Conservation (phyloP, 768 basidiomycete genomes). For the Leccinum subtestaceum region DNA sequence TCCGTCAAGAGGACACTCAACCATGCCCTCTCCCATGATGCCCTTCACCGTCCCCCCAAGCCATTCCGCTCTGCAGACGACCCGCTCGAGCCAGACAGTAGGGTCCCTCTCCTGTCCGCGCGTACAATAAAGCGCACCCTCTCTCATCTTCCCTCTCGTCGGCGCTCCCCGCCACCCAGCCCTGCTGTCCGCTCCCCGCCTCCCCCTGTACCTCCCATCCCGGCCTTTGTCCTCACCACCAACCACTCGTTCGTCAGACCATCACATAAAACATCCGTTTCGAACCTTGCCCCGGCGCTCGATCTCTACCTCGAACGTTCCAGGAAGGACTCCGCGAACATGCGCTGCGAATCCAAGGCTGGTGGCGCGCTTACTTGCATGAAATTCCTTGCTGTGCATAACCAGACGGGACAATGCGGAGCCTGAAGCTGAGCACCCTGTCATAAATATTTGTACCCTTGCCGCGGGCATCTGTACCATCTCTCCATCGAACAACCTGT, state of each 20-base stretch:
- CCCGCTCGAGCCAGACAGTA: neutral
- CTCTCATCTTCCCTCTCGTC: slow-evolving; percentile 34
- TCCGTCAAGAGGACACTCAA: neutral
- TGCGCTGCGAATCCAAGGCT: slow-evolving; percentile 14
- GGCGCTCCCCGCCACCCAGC: slow-evolving; percentile 52
- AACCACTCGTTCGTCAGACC: slow-evolving; percentile 31
- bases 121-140: slow-evolving; percentile 34
- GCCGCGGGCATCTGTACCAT: slow-evolving; percentile 9
- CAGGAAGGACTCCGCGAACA: neutral
- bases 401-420: slow-evolving; percentile 21
- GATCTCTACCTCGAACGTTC: slow-evolving; percentile 6
- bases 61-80: slow-evolving; percentile 27
- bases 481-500: slow-evolving; percentile 10
- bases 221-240: slow-evolving; percentile 40
- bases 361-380: slow-evolving; percentile 45
- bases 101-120: neutral
- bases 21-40: neutral
- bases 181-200: slow-evolving; percentile 41
- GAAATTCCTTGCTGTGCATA: slow-evolving; percentile 47
- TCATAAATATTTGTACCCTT: neutral
- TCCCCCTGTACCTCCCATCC: slow-evolving; percentile 59
- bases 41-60: slow-evolving; percentile 4
- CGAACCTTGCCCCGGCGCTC: neutral
- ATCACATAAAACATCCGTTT: neutral
- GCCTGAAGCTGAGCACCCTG: slow-evolving; percentile 12